These are phyloP conservation scores for Apiospora rasikravindrae DNA, from an alignment of 2,329 filamentous ascomycete genomes.

Conservation along the genomic window DNA sequence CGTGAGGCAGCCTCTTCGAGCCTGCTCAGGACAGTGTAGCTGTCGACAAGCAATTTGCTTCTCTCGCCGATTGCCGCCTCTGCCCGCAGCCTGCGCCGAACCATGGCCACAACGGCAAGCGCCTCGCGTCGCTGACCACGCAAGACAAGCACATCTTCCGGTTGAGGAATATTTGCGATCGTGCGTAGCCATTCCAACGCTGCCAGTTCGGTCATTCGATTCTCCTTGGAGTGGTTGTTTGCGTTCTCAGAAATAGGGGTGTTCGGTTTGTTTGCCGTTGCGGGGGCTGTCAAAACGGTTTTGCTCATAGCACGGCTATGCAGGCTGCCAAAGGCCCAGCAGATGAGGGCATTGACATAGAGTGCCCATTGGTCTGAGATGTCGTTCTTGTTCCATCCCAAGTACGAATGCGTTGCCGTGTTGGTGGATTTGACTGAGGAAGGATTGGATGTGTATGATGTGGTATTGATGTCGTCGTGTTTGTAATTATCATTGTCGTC, in stretches of 20 bases:
- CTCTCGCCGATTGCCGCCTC: slow-evolving; percentile 53
- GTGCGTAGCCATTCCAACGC: slow-evolving; percentile 41
- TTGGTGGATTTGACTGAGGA: not conserved
- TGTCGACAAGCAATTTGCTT: slow-evolving; percentile 58
- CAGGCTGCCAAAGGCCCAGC: slow-evolving; percentile 59
- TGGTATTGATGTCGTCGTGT: not conserved
- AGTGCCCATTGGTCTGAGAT: slow-evolving; percentile 87
- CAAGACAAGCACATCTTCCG: slow-evolving; percentile 43
- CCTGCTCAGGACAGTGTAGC: slow-evolving; percentile 56
- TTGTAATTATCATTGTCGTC: slow-evolving; percentile 19
- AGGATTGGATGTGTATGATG: not conserved
- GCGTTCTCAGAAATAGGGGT: slow-evolving; percentile 27
- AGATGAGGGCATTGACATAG: slow-evolving; percentile 63
- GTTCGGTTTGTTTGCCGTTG: not conserved
- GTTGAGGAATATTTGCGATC: slow-evolving; percentile 47
- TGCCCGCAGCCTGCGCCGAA: slow-evolving; percentile 50
- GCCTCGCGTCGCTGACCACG: slow-evolving; percentile 47
- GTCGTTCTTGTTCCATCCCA: slow-evolving; percentile 57
- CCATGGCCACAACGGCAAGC: slow-evolving; percentile 53
- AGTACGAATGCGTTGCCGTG: not conserved
- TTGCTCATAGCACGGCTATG: not conserved
- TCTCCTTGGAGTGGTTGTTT: slow-evolving; percentile 36
- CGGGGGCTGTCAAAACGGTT: slow-evolving; percentile 1
- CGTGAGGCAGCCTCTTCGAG: slow-evolving; percentile 50
- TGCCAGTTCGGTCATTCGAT: slow-evolving; percentile 44